Evolutionary conservation across 2,329 filamentous ascomycete species (phyloP).

Genomic region (Tolypocladium amazonense): DNA sequence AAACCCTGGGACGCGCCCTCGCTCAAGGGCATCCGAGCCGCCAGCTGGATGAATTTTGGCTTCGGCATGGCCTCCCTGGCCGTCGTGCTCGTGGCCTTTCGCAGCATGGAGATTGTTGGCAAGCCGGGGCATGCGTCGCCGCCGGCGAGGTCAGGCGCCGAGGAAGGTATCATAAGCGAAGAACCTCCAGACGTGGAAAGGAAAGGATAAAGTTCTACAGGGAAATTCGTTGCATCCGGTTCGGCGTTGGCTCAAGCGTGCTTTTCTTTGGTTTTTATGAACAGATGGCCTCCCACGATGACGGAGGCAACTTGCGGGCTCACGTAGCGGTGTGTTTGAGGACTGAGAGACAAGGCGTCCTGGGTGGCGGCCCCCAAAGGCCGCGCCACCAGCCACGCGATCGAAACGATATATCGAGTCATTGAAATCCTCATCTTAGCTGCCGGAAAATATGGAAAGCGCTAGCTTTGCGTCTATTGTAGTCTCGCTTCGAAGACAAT

Average conservation of each 20-base stretch:
- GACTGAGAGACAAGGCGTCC: too few species aligned
- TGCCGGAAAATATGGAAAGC: too few species aligned
- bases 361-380: too few species aligned
- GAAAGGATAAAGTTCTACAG: background rate
- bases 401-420: too few species aligned
- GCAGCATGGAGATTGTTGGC: conserved; percentile 42
- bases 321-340: too few species aligned
- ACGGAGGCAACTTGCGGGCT: too few species aligned
- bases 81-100: conserved; percentile 36
- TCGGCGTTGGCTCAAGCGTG: background rate
- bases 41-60: conserved; percentile 41
- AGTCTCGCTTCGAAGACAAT: too few species aligned
- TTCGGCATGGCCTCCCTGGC: conserved; percentile 31
- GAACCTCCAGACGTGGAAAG: background rate
- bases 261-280: background rate
- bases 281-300: background rate
- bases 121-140: conserved; percentile 14
- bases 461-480: too few species aligned
- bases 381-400: too few species aligned
- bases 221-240: background rate
- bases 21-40: conserved; percentile 36
- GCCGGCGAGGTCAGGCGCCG: conserved; percentile 2
- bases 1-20: conserved; percentile 33
- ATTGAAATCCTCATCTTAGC: too few species aligned
- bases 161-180: background rate